Evolutionary conservation across 2,329 filamentous ascomycete genomes (phyloP).

Genomic region (Neofusicoccum cordaticola): DNA sequence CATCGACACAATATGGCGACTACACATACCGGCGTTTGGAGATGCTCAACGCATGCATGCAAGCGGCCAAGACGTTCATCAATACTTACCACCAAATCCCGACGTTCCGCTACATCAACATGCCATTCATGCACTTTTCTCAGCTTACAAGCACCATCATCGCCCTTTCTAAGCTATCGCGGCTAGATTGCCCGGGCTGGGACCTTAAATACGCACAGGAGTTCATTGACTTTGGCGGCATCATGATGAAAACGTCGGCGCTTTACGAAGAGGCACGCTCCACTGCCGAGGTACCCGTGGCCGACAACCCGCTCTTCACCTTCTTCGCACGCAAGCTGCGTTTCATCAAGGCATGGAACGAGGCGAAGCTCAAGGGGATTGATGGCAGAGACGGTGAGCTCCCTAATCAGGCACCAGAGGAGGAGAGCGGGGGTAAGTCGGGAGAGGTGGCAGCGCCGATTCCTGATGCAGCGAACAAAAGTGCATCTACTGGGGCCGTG

Average conservation of each 20-base stretch:
- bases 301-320: constrained; percentile 13
- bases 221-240: background rate
- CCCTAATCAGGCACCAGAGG: background rate
- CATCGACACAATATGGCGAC: constrained; percentile 11
- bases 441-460: background rate
- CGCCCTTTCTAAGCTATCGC: constrained; percentile 21
- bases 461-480: background rate
- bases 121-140: constrained; percentile 16
- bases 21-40: constrained; percentile 14
- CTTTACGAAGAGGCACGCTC: constrained; percentile 6
- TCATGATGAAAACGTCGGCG: background rate
- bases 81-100: background rate
- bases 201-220: constrained; percentile 1
- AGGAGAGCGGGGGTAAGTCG: background rate
- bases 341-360: constrained; percentile 14
- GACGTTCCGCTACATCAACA: background rate
- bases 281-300: background rate
- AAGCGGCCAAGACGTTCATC: background rate
- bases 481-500: background rate
- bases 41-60: constrained; percentile 16
- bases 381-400: background rate
- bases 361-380: constrained; percentile 6
- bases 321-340: constrained; percentile 15
- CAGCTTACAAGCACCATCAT: constrained; percentile 16
- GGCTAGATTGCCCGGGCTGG: constrained; percentile 15